A percentile compares a stretch with the other conserved stretches of the same genome.
Evolutionary conservation across 805 yeast genomes (phyloP).

Genomic region (Tanozyma kutaoensis): DNA sequence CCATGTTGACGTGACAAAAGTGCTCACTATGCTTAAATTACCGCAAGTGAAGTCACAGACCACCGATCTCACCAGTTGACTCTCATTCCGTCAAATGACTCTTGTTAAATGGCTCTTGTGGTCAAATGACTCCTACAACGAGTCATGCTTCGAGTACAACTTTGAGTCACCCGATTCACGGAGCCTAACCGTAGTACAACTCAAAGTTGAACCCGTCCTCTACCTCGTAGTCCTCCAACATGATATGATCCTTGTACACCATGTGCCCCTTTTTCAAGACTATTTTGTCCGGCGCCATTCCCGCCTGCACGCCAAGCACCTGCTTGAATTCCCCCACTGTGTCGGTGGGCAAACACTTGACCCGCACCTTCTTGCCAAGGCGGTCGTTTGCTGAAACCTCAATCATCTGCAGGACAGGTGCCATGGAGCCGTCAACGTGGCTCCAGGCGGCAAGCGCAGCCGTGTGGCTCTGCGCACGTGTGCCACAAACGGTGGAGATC

Average conservation of each 20-base stretch:
- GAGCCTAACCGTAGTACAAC: conserved; percentile 50
- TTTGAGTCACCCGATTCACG: conserved; percentile 2
- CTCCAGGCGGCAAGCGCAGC: too few species aligned
- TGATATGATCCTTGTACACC: conserved; percentile 77
- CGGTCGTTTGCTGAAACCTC: conserved; percentile 35
- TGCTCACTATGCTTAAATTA: too few species aligned
- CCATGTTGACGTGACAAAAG: too few species aligned
- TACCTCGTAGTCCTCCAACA: conserved; percentile 88
- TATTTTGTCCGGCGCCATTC: conserved; percentile 52
- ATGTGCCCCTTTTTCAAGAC: conserved; percentile 78
- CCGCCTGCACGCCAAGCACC: conserved; percentile 70
- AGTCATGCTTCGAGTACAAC: too few species aligned
- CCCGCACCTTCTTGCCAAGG: conserved; percentile 76
- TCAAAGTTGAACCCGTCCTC: conserved; percentile 84
- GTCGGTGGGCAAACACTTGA: conserved; percentile 80
- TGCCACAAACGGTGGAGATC: too few species aligned
- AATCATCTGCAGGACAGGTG: conserved; percentile 21
- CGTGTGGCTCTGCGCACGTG: too few species aligned
- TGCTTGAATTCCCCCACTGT: conserved; percentile 84
- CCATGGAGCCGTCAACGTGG: too few species aligned
- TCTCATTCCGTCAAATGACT: too few species aligned
- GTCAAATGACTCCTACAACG: too few species aligned
- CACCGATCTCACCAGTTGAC: too few species aligned
- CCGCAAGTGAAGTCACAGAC: too few species aligned
- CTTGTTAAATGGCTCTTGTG: too few species aligned